Conservation (phyloP, 257 asterid species). For the Scutellaria galericulata region DNA sequence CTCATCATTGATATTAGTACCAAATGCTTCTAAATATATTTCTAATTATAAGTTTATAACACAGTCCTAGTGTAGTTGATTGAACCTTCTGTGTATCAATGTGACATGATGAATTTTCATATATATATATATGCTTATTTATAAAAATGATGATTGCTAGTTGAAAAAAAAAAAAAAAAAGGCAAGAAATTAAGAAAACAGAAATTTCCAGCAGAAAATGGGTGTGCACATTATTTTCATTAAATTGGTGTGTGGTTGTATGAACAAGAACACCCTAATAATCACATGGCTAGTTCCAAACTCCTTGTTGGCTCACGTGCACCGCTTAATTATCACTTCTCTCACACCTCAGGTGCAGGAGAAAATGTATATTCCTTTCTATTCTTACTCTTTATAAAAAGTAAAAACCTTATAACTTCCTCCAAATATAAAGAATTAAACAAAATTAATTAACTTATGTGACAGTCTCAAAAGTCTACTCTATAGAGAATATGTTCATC, state of each 20-base stretch:
- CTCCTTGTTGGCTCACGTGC: constrained; percentile 49
- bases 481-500: too few species aligned
- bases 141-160: background rate
- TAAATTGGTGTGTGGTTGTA: constrained; percentile 7
- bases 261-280: constrained; percentile 36
- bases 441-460: too few species aligned
- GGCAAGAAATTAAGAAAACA: background rate
- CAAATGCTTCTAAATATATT: too few species aligned
- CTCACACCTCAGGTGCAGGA: background rate
- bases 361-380: background rate
- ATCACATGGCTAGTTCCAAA: constrained; percentile 51
- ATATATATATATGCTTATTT: too few species aligned
- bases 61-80: background rate
- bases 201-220: constrained; percentile 22
- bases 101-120: background rate
- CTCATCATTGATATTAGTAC: too few species aligned
- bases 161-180: background rate
- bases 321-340: constrained; percentile 11
- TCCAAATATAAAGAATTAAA: too few species aligned
- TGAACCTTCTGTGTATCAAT: background rate
- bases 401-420: too few species aligned
- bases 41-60: too few species aligned
- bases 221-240: background rate
- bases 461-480: too few species aligned
- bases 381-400: too few species aligned